A percentile compares a stretch with the other conserved stretches of the same genome.
phyloP scores from a whole-genome alignment of 768 basidiomycete genomes.

The Collybia sordida region DNA sequence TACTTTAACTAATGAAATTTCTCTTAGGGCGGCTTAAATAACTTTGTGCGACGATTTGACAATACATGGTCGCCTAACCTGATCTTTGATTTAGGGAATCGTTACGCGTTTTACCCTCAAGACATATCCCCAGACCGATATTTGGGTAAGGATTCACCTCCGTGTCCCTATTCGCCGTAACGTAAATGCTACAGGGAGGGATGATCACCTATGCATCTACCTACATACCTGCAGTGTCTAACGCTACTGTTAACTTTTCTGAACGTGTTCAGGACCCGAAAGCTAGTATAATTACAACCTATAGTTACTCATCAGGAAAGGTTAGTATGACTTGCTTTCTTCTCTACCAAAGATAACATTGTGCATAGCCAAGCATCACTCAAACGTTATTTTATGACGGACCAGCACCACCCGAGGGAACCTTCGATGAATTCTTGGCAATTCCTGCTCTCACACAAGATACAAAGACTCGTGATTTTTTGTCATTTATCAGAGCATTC shows the following conservation, averaged over 20 bases:
- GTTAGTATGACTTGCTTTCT: slow-evolving; percentile 17
- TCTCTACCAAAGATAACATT: neutral
- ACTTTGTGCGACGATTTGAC: slow-evolving; percentile 37
- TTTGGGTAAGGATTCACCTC: slow-evolving; percentile 48
- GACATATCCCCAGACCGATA: slow-evolving; percentile 50
- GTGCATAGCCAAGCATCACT: neutral
- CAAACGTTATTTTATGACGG: slow-evolving; percentile 55
- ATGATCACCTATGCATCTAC: slow-evolving; percentile 30
- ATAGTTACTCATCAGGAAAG: slow-evolving; percentile 32
- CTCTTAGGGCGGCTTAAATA: slow-evolving; percentile 60
- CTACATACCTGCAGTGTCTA: slow-evolving; percentile 21
- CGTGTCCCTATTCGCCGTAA: neutral
- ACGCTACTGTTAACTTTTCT: slow-evolving; percentile 41
- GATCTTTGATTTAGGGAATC: slow-evolving; percentile 39
- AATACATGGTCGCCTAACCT: neutral
- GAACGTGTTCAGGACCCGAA: slow-evolving; percentile 48
- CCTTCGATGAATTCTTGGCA: slow-evolving; percentile 51
- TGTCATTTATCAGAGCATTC: slow-evolving; percentile 35
- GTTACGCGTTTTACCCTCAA: slow-evolving; percentile 59
- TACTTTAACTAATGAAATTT: neutral
- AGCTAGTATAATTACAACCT: slow-evolving; percentile 48
- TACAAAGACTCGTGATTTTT: slow-evolving; percentile 38
- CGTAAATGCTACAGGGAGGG: slow-evolving; percentile 42
- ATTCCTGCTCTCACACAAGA: slow-evolving; percentile 40
- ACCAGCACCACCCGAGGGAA: slow-evolving; percentile 45